Evolutionary conservation across 179 eudicot genomes (phyloP), one percentile per base, ranked within the genome.

Genomic region (Actinidia polygama): DNA sequence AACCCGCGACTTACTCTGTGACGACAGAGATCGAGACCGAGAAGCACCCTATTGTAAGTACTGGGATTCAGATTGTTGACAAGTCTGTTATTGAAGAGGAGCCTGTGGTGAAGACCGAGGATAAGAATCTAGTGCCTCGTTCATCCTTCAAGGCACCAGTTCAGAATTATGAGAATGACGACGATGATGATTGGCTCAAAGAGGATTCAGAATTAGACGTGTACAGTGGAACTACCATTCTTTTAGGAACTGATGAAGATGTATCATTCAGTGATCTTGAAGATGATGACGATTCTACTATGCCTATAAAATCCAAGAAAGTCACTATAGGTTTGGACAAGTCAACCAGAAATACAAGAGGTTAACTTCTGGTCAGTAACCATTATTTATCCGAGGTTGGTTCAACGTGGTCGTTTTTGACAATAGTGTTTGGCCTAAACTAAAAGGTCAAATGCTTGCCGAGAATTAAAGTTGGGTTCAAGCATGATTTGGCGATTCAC

Each of bases 221-320:
- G 79, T 87, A 87, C 72, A 84, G 77, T 24, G 86, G 80, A 54
- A 76, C 87, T 47, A 77, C 86, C 67, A 84, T 87, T n/a, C 44
- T 84, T 55, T 51, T 85, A 5, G 92, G 91, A 64, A 86, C 89
- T 40, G 93, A 89, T 44, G 99, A 95, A 62, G 98, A 92, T 73
- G 89, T 95, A 26, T 94, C 98, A 23, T 95, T 95, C 85, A 95
- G 98, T 86, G 99, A 94, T 90, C 94, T 95, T 44, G 98, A 95
- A 86, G 98, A 92, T 58, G 94, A 95, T 80, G 92, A 85, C 82
- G 98, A 94, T 82, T 90, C 88, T 79, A 87, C 88, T 74, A 78
- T 87, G 84, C 93, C 92, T 63, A 64, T 85, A 30, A 86, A 87
- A 90, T 79, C 86, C 73, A 87, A 92, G 71, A 30, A 30, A 62